Conservation (phyloP, 495 filamentous ascomycete species). For the Neurospora sp. region DNA sequence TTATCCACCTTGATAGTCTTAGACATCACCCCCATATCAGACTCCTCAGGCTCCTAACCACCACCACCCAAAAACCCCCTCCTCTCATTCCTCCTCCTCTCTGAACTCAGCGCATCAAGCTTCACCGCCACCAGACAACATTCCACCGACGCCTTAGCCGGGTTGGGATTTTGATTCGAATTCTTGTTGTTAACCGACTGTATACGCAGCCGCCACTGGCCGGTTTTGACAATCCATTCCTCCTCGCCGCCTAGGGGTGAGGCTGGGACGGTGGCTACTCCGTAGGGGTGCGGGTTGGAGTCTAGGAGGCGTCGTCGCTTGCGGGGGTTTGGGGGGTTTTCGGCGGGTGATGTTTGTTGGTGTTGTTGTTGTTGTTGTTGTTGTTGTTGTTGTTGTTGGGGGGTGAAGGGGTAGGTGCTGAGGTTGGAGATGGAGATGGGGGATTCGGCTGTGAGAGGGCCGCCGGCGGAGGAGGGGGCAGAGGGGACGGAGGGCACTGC, state of each 20-base stretch:
- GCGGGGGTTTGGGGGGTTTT: background rate
- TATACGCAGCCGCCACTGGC: slow-evolving; percentile 73
- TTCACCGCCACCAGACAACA: slow-evolving; percentile 69
- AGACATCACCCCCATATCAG: background rate
- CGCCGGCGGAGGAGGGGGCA: slow-evolving; percentile 22
- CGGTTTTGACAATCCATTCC: slow-evolving; percentile 65
- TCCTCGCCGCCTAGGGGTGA: slow-evolving; percentile 7
- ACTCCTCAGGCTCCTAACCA: background rate
- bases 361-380: background rate
- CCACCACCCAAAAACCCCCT: slow-evolving; percentile 50
- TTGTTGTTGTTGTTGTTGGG: background rate
- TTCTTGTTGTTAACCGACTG: slow-evolving; percentile 33
- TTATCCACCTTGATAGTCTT: too few relatives aligned
- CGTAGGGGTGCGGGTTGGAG: slow-evolving; percentile 12
- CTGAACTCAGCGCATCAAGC: slow-evolving; percentile 60
- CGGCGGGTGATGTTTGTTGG: background rate
- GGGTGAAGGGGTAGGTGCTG: background rate
- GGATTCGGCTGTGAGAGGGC: slow-evolving; percentile 21
- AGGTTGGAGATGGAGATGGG: slow-evolving; percentile 18
- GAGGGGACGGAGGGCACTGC: slow-evolving; percentile 2
- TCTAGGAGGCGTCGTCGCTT: slow-evolving; percentile 16
- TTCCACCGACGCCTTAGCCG: slow-evolving; percentile 46
- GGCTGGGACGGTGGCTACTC: slow-evolving; percentile 7
- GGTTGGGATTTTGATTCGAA: background rate
- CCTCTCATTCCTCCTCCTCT: slow-evolving; percentile 56